Base-by-base conservation (phyloP, 495 filamentous ascomycete genomes). In the Aspergillus diversus region DNA sequence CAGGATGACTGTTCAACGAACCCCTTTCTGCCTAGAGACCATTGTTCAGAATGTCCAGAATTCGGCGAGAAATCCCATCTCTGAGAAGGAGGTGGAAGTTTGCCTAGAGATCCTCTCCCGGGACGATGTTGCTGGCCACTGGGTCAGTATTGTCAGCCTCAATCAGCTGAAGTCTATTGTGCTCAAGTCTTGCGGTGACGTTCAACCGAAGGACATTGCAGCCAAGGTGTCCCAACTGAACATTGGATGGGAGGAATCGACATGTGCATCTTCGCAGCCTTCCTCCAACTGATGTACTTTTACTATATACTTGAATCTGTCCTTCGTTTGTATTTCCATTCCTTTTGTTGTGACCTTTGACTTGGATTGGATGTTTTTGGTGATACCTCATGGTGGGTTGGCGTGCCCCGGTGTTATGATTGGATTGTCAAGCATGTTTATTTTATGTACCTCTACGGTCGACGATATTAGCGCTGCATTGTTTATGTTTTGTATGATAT, bases 21-120 rank as follows among this genome's bases (percentile, higher is more conserved):
- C 75, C 57, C 77, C 78, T 5, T 81, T 75, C 59, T 71, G 66
- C 52, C 55, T 80, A 33, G 75, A 78, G 34, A 75, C 63, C 8
- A 75, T 80, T 55, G 67, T 77, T 3, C 68, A 74, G 31, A 77
- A 74, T 54, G 71, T 81, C 32, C 76, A 73, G 50, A 73, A 80
- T 60, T 81, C 78, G 1, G 57, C 74, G 13, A 74, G 75, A 17
- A 78, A 68, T 46, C 77, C 78, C 0, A 78, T 81, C 50, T 71
- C 78, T 4, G 57, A 43, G 11, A 71, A 77, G 6, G 80, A 82
- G 58, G 75, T 79, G 12, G 73, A 75, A 54, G 63, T 69, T 15
- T 82, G 80, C 59, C 53, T 82, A 64, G 77, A 81, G 53, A 73
- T 82, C 8, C 65, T 82, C 56, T 73, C 75, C 4, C 73, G 76